Base-by-base conservation (phyloP, 495 filamentous ascomycete species). In the Oidiodendron maius region DNA sequence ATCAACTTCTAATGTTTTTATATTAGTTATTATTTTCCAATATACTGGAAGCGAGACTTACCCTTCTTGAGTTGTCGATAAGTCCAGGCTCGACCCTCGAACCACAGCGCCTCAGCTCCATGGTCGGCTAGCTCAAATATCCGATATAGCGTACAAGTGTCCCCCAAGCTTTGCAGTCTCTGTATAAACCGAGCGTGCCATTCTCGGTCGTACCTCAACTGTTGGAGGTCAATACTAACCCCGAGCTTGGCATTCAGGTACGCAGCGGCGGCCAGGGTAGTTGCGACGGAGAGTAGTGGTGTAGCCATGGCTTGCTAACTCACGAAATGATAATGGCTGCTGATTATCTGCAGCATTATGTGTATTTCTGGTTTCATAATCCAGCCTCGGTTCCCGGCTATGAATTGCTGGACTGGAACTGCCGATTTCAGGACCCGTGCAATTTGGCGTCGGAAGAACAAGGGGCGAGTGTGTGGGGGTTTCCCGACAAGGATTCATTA, bases 201-300 rank as follows among this genome's bases (percentile, higher is more conserved):
- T 10, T 61, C 60, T 10, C 60, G 55, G 36, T 72, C 67, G 50
- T 64, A 51, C 26, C 45, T 46, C 0, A 74, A 51, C 0, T 57
- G 20, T 10, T 61, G 47, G 1, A 77, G 18, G 53, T 77, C 74
- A 2, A 63, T 71, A 1, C 65, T 64, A 30, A 77, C 63, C 0
- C 61, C 58, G 16, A 68, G 61, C 55, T 70, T 76, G 5, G 71
- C 72, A 57, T 77, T 72, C 1, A 76, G 46, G 54, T 77, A 77
- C 8, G 74, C 71, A 3, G 64, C 70, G 1, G 67, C 63, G 9
- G 70, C 67, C 1, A 69, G 41, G n/a, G n/a, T n/a, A 0, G 71
- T 56, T 23, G 69, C 71, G 1, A 70, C 70, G 11, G 63, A 65
- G 28, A 66, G 53, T 1, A 69, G 60, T n/a, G n/a, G n/a, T 5